Evolutionary conservation across 1,284 basidiomycete species (phyloP), one percentile per base, ranked within the genome.

Genomic region (Thelephora terrestris): DNA sequence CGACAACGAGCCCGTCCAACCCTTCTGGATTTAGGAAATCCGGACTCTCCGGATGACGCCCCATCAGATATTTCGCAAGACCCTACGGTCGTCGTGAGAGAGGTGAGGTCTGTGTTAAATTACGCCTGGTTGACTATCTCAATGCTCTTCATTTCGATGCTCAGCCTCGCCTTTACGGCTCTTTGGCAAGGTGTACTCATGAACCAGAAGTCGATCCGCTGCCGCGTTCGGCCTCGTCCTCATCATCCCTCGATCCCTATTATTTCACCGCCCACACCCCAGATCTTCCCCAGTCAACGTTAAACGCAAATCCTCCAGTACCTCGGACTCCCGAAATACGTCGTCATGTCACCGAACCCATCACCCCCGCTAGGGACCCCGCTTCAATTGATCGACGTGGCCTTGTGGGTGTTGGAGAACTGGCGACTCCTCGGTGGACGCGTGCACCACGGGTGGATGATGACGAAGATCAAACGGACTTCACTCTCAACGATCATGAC

Each of bases 371-470:
- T 37, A 74, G 76, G 54, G 86, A 92, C 66, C 88, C 89, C 10
- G 80, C 86, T 9, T 67, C 73, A 53, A 91, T 94, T 55, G 94
- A 99, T 69, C 76, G 95, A 48, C 78, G 83, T 16, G 88, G 81
- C 21, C 78, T 98, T 37, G 82, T 98, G 47, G 95, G 95, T 18
- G 88, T 98, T 9, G 95, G 95, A 35, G 95, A 98, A 67, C 78
- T 98, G n/a, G 75, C 92, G 6, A 98, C 95, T n/a, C 95, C 95
- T 35, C 79, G 93, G 54, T 99, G 93, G 94, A 76, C 78, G 48
- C 70, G 69, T 55, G 62, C 65, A 32, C 55, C 65, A 61, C 58
- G 59, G 50, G 55, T 52, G 44, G 59, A 60, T 23, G 61, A 64
- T 36, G 53, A 61, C 45, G 66, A 68, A 46, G 62, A 68, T 52